A percentile compares a stretch with the other conserved stretches of the same genome.
Conservation (phyloP, 2,329 filamentous ascomycete species). For the Fusarium sp. region DNA sequence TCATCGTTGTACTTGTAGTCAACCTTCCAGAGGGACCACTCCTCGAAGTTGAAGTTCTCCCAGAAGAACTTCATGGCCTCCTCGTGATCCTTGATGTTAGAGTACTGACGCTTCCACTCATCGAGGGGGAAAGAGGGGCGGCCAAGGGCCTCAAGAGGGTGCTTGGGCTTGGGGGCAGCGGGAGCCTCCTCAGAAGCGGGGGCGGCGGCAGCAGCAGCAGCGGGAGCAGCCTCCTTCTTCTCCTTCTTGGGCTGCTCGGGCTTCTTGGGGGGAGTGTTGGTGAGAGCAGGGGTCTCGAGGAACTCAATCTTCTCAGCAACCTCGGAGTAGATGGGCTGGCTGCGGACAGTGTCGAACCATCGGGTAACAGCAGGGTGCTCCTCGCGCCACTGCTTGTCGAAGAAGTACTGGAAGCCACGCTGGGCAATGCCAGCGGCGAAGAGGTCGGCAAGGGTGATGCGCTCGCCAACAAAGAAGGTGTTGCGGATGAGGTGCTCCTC, state of each 20-base stretch:
- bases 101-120: slow-evolving; percentile 99
- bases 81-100: slow-evolving; percentile 84
- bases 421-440: slow-evolving; percentile 82
- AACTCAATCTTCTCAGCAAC: slow-evolving; percentile 80
- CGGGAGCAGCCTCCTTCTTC: slow-evolving; percentile 64
- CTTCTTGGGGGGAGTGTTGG: slow-evolving; percentile 80
- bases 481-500: slow-evolving; percentile 91
- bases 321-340: slow-evolving; percentile 89
- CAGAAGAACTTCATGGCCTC: slow-evolving; percentile 97
- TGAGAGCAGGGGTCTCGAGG: slow-evolving; percentile 82
- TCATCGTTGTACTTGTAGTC: slow-evolving; percentile 99
- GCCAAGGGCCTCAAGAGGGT: slow-evolving; percentile 86
- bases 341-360: slow-evolving; percentile 95
- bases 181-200: slow-evolving; percentile 56
- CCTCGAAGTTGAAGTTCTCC: slow-evolving; percentile 92
- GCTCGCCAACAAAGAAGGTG: slow-evolving; percentile 98
- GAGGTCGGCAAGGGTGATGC: slow-evolving; percentile 94
- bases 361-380: slow-evolving; percentile 87
- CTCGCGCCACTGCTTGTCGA: slow-evolving; percentile 88
- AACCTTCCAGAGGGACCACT: slow-evolving; percentile 94
- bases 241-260: slow-evolving; percentile 75
- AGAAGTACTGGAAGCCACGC: slow-evolving; percentile 93
- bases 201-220: slow-evolving; percentile 47
- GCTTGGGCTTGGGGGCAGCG: slow-evolving; percentile 89
- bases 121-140: slow-evolving; percentile 86